Evolutionary conservation across 2,329 filamentous ascomycete genomes (phyloP).

Genomic region (Penicillium paneum): DNA sequence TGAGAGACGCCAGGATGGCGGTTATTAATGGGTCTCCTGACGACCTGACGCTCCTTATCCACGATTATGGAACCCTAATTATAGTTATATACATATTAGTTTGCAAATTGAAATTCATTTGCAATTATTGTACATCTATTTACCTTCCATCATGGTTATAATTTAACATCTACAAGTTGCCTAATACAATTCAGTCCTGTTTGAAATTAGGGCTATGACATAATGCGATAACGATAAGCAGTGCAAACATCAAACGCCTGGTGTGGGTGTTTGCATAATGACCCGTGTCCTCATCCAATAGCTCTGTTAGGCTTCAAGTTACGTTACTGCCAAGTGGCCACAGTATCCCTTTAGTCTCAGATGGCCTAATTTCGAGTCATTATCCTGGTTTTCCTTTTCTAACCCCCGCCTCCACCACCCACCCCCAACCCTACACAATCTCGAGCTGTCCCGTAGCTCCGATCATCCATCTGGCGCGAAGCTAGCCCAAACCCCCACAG

Average conservation of each 20-base stretch:
- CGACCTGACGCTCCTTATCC: conserved; percentile 21
- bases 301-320: conserved; percentile 26
- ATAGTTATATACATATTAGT: conserved; percentile 14
- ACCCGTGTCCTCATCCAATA: conserved; percentile 26
- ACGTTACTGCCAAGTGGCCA: conserved; percentile 33
- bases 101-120: conserved; percentile 12
- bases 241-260: conserved; percentile 16
- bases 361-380: conserved; percentile 26
- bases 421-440: not conserved
- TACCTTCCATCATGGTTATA: not conserved
- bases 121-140: too few relatives aligned
- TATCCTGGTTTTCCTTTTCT: not conserved
- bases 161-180: not conserved
- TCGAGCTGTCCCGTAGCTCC: conserved; percentile 12
- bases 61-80: conserved; percentile 13
- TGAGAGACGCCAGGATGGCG: conserved; percentile 2
- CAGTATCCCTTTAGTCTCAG: conserved; percentile 24
- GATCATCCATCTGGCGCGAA: conserved; percentile 15
- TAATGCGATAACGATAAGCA: conserved; percentile 15
- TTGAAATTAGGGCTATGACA: conserved; percentile 11
- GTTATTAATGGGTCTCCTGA: conserved; percentile 12
- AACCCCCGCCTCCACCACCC: not conserved
- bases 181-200: not conserved
- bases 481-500: conserved; percentile 11
- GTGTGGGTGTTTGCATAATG: conserved; percentile 14